A percentile compares a stretch with the other conserved stretches of the same genome.
phyloP scores from a whole-genome alignment of 129 eudicot species.

The Gnaphalium uliginosum region DNA sequence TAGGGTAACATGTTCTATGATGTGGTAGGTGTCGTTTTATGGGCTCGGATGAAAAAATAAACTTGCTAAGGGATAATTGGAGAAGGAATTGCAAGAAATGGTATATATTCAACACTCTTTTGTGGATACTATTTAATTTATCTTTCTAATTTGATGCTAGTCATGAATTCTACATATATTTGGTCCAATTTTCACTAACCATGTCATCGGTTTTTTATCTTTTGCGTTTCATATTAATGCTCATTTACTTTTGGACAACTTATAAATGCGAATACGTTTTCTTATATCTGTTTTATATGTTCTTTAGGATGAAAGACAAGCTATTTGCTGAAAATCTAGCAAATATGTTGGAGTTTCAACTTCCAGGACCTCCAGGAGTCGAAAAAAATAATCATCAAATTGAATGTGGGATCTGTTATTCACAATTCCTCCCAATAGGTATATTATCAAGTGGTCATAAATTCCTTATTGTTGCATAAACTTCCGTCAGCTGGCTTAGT shows the following conservation, averaged over 20 bases:
- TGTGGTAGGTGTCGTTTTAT: conserved; percentile 72
- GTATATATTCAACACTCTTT: conserved; percentile 35
- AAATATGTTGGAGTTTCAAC: conserved; percentile 48
- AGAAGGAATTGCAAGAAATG: conserved; percentile 68
- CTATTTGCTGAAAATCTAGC: conserved; percentile 60
- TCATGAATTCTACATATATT: conserved; percentile 5
- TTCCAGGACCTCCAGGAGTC: conserved; percentile 50
- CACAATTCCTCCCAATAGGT: conserved; percentile 76
- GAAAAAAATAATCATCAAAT: conserved; percentile 51
- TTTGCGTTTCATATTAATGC: not conserved
- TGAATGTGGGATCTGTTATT: conserved; percentile 88
- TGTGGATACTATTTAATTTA: conserved; percentile 12
- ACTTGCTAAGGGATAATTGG: conserved; percentile 55
- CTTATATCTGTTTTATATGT: not conserved
- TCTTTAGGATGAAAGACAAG: conserved; percentile 56
- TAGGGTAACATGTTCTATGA: conserved; percentile 6
- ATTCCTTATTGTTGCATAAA: conserved; percentile 11
- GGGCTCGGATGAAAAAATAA: conserved; percentile 55
- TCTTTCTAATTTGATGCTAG: conserved; percentile 15
- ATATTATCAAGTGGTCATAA: not conserved
- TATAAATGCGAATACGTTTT: too few relatives aligned
- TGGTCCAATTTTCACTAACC: not conserved
- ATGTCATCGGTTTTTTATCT: not conserved
- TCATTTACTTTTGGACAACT: too few relatives aligned
- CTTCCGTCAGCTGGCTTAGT: conserved; percentile 20